phyloP scores from a whole-genome alignment of 2,329 filamentous ascomycete genomes.

The Neocucurbitaria cava region DNA sequence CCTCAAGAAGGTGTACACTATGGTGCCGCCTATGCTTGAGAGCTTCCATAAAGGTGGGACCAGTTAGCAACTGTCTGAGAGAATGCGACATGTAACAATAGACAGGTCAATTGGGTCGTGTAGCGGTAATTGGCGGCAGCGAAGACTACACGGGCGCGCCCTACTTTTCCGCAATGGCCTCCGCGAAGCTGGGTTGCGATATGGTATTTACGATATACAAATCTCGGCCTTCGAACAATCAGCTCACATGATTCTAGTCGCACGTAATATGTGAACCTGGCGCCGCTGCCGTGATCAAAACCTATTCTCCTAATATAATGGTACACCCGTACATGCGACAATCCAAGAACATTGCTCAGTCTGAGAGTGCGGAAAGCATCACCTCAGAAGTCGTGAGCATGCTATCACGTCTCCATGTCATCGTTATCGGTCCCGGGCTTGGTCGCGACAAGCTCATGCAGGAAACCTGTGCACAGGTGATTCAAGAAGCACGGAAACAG shows the following conservation, averaged over 20 bases:
- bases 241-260: slow-evolving; percentile 60
- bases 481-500: slow-evolving; percentile 75
- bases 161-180: slow-evolving; percentile 98
- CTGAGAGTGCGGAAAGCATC: slow-evolving; percentile 67
- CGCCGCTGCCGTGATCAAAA: slow-evolving; percentile 87
- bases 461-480: slow-evolving; percentile 78
- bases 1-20: slow-evolving; percentile 80
- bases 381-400: slow-evolving; percentile 76
- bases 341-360: slow-evolving; percentile 62
- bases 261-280: slow-evolving; percentile 95
- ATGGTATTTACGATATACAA: slow-evolving; percentile 67
- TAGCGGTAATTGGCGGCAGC: slow-evolving; percentile 93
- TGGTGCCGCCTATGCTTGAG: slow-evolving; percentile 94
- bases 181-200: slow-evolving; percentile 86
- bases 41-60: slow-evolving; percentile 91
- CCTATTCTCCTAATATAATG: slow-evolving; percentile 98
- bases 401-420: slow-evolving; percentile 85
- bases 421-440: slow-evolving; percentile 91
- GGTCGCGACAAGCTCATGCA: slow-evolving; percentile 92
- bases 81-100: slow-evolving; percentile 17
- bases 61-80: not conserved
- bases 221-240: slow-evolving; percentile 1
- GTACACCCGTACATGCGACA: slow-evolving; percentile 96
- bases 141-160: slow-evolving; percentile 97
- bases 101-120: slow-evolving; percentile 85